phyloP scores from a whole-genome alignment of 257 asterid genomes.

The Capsicum chinense region DNA sequence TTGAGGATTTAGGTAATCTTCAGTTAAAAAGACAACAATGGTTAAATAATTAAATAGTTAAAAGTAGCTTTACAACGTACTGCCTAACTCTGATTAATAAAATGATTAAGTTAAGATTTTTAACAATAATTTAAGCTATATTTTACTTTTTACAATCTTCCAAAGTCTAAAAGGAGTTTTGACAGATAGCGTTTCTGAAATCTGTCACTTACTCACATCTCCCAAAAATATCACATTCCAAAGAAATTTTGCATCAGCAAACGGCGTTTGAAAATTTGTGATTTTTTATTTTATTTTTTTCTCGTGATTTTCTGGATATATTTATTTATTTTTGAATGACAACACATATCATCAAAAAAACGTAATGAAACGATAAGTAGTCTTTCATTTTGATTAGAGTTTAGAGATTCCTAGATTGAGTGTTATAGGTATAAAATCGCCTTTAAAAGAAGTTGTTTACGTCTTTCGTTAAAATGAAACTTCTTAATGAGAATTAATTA shows the following conservation, averaged over 20 bases:
- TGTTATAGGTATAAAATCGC: too few species aligned
- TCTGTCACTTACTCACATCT: constrained; percentile 40
- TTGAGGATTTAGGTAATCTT: constrained; percentile 19
- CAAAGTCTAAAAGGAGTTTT: constrained; percentile 47
- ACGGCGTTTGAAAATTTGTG: neutral
- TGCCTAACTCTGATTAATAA: constrained; percentile 56
- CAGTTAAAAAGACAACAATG: constrained; percentile 3
- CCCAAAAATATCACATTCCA: constrained; percentile 31
- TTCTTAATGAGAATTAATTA: too few species aligned
- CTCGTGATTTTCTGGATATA: neutral
- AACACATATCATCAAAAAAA: neutral
- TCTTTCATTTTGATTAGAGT: too few species aligned
- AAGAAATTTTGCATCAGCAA: constrained; percentile 24
- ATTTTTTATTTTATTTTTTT: neutral
- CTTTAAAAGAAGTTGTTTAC: too few species aligned
- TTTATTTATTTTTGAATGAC: constrained; percentile 20
- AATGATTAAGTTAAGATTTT: constrained; percentile 48
- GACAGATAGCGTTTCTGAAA: constrained; percentile 44
- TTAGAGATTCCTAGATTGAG: too few species aligned
- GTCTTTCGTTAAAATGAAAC: too few species aligned
- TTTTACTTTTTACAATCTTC: constrained; percentile 31
- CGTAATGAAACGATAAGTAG: too few species aligned
- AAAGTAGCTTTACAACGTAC: constrained; percentile 39
- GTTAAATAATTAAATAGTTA: neutral
- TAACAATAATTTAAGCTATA: neutral